These are phyloP conservation scores for Erysimum cheiranthoides DNA, from an alignment of 345 rosid genomes.

Conservation along the genomic window DNA sequence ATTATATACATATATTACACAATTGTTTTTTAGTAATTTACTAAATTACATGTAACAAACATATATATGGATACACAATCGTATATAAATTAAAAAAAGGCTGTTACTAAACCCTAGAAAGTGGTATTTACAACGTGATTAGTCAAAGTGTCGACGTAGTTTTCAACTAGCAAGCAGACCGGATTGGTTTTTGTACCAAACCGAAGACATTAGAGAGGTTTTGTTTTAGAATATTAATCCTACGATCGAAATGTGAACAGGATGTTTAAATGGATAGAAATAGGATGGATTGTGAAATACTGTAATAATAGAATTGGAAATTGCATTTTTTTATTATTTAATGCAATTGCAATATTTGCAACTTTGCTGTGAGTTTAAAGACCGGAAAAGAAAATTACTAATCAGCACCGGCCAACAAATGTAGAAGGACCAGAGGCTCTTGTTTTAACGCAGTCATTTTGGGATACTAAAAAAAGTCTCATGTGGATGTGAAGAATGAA, in stretches of 20 bases:
- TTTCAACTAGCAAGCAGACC: conserved; percentile 12
- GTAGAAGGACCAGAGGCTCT: conserved; percentile 31
- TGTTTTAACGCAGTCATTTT: conserved; percentile 36
- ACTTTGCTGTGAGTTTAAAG: neutral
- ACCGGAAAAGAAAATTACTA: conserved; percentile 12
- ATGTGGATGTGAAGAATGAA: conserved; percentile 40
- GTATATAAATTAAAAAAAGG: neutral
- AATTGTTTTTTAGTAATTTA: neutral
- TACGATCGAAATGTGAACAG: neutral
- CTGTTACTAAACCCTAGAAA: conserved; percentile 38
- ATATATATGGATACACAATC: conserved; percentile 12
- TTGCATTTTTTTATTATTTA: neutral
- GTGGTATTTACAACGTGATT: conserved; percentile 24
- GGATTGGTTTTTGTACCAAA: conserved; percentile 30
- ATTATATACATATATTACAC: neutral
- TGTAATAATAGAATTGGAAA: neutral
- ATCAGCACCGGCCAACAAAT: conserved; percentile 41
- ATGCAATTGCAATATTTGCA: neutral
- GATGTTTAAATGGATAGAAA: neutral
- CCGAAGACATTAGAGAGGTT: conserved; percentile 12
- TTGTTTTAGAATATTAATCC: conserved; percentile 1
- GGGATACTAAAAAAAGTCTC: conserved; percentile 44
- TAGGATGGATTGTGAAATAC: neutral
- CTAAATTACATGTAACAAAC: neutral
- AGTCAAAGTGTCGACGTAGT: conserved; percentile 29